Conservation (phyloP, 2,329 filamentous ascomycete genomes). For the Emergomyces pasteurianus region DNA sequence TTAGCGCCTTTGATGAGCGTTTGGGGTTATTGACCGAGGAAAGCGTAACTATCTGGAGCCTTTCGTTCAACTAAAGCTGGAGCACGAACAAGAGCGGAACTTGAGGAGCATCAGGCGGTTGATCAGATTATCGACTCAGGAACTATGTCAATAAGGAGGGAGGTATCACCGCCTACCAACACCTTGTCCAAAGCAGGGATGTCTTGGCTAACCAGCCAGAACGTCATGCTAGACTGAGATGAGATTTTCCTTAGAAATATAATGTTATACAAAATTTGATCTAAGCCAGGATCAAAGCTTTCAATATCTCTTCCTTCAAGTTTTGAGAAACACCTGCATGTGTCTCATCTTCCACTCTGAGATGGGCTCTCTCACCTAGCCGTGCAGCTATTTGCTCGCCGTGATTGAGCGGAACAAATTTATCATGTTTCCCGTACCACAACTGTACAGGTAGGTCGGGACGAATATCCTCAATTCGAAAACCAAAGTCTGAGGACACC, state of each 20-base stretch:
- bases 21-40: background rate
- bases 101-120: background rate
- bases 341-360: conserved; percentile 24
- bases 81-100: background rate
- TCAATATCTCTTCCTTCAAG: background rate
- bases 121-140: background rate
- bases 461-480: conserved; percentile 25
- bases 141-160: background rate
- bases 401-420: conserved; percentile 23
- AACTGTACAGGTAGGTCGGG: conserved; percentile 24
- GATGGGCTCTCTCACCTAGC: conserved; percentile 19
- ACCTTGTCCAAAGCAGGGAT: background rate
- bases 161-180: too few species aligned
- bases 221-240: background rate
- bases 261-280: background rate
- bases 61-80: background rate
- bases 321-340: conserved; percentile 11
- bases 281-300: background rate
- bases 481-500: conserved; percentile 20
- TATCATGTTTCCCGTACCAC: conserved; percentile 27
- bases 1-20: background rate
- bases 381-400: conserved; percentile 20
- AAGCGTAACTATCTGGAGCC: background rate
- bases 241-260: background rate
- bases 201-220: background rate